Base-by-base conservation (phyloP, 1,284 basidiomycete species). In the Macrocybe sp. region DNA sequence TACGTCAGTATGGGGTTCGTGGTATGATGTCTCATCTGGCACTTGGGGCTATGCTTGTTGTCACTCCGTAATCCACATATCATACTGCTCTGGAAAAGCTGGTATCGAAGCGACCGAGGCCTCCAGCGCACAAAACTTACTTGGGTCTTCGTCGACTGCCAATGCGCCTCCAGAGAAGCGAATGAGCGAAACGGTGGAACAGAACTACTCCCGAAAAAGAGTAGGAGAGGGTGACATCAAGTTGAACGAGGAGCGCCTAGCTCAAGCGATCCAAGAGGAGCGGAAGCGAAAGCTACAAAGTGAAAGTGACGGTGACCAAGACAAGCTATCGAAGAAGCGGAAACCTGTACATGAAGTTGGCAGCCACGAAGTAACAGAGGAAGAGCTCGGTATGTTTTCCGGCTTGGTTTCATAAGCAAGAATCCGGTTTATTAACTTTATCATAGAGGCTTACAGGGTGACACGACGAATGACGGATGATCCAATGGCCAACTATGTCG, bases 41-140 rank as follows among this genome's bases (percentile, higher is more conserved):
- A 65, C 74, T 49, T 99, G 97, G 97, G 97, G 97, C 41, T 99
- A 89, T 66, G 85, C 80, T 30, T 99, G 97, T 68, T 99, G 97
- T 63, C 94, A 97, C 64, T 94, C 92, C 7, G 76, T 62, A 49
- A 70, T 95, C 41, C 88, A 92, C 59, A 75, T 90, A 41, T 95
- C 93, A 7, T 99, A 99, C 64, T 99, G 96, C 64, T 88, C 95
- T 30, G 95, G 95, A 1, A 64, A 82, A 62, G 92, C 88, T 7
- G 95, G 92, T 49, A 97, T 90, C 52, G 79, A 83, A 51, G 95
- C 95, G 6, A 70, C 80, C 6, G 60, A 79, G 33, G 83, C 85
- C 11, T 87, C 87, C 1, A 83, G 74, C 53, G 85, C 87, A 1
- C 76, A 81, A 54, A 74, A 78, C 22, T 74, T 94, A 34, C 77